These are phyloP conservation scores for Leccinum imitatum DNA, from an alignment of 768 basidiomycete genomes.

Conservation along the genomic window DNA sequence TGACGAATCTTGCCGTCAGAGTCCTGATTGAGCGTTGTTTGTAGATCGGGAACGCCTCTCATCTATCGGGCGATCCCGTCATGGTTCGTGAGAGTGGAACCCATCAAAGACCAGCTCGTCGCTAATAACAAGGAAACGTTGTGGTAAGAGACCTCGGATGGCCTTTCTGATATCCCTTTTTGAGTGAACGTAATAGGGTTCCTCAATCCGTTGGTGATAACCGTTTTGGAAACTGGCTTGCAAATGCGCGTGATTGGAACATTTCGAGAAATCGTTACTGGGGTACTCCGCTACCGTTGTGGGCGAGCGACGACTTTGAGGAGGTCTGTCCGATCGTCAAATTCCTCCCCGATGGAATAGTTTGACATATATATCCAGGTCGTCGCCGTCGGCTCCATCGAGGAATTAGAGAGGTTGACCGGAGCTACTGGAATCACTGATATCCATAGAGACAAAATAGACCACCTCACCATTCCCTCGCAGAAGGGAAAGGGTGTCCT, in stretches of 20 bases:
- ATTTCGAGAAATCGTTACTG: constrained; percentile 98
- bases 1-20: background rate
- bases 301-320: constrained; percentile 90
- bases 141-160: constrained; percentile 52
- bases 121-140: constrained; percentile 86
- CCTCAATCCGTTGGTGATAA: constrained; percentile 88
- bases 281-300: constrained; percentile 97
- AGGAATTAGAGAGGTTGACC: constrained; percentile 81
- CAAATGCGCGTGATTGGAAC: constrained; percentile 99
- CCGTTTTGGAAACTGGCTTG: constrained; percentile 96
- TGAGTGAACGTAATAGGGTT: constrained; percentile 57
- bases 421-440: constrained; percentile 84
- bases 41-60: constrained; percentile 89
- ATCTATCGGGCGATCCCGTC: constrained; percentile 94
- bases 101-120: constrained; percentile 83
- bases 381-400: constrained; percentile 84
- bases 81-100: constrained; percentile 93
- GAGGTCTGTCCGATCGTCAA: constrained; percentile 41
- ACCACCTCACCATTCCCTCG: constrained; percentile 95
- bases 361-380: constrained; percentile 45
- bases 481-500: constrained; percentile 81
- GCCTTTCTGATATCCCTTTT: constrained; percentile 1
- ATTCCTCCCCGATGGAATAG: background rate
- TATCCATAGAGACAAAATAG: constrained; percentile 91
- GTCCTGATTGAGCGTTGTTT: background rate